Evolutionary conservation across 139 green algal genomes (phyloP), one percentile per base, ranked within the genome.

Genomic region (Trebouxia sp.): DNA sequence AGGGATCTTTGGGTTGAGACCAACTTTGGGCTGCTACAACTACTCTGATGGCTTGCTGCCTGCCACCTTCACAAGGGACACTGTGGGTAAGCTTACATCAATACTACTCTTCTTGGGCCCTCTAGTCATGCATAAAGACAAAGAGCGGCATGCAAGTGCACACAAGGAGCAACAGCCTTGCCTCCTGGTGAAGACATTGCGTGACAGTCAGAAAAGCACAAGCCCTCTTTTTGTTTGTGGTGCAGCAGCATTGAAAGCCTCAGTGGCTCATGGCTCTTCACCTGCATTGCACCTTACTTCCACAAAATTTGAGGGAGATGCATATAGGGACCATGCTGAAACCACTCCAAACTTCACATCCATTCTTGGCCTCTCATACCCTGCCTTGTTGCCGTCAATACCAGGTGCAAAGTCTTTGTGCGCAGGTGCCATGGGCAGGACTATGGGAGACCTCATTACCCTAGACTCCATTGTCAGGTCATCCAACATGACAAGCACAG

Each of bases 1-100:
- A 53, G 75, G 75, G 32, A 38, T 80, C 20, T 35, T 80, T 55
- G 75, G 75, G 14, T 55, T 80, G 5, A 35, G 75, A 28, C 50
- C 75, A 24, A 74, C 75, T 0, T 32, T 80, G 30, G 51, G 51
- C 3, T 80, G 75, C 75, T 80, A 80, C 51, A 72, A 80, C 35
- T 35, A 41, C 6, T 38, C 35, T 22, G 51, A 80, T 35, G 53
- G 75, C 51, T 55, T 80, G 4, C 28, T 80, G 37, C 75, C 75
- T n/a, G 50, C 51, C 17, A 55, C 51, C 3, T 70, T 74, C 75
- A 80, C 75, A 1, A 53, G 75, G 10, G 75, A 80, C 75, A 80
- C 75, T 38, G 39, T 80, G 14, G 75, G 75, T 80, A 35, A 70
- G 75, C n/a, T n/a, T 14, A 20, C 45, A 78, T 39, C 1, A 15